A percentile compares a stretch with the other conserved stretches of the same genome.
Conservation (phyloP, 441 rosid genomes). For the Macaranga tanarius region DNA sequence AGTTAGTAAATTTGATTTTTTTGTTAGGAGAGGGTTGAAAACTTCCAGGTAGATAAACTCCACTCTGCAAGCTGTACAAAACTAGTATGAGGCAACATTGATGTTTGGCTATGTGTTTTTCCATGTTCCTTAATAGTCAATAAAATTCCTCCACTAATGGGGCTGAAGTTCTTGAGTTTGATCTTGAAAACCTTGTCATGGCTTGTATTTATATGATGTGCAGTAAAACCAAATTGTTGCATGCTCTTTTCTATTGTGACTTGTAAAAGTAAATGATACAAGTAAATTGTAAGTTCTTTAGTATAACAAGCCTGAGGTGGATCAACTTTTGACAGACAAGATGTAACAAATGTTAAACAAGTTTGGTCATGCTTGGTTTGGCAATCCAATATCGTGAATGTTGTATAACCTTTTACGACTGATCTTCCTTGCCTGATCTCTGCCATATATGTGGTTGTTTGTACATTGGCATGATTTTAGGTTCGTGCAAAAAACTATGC, state of each 20-base stretch:
- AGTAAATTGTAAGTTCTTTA: background rate
- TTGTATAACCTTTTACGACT: background rate
- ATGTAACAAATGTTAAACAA: background rate
- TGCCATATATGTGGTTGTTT: background rate
- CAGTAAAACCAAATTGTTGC: background rate
- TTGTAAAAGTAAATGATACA: too few species aligned
- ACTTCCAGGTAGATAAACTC: too few species aligned
- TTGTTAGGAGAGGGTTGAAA: background rate
- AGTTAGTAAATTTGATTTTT: too few species aligned
- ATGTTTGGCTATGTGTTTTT: background rate
- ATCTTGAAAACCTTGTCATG: background rate
- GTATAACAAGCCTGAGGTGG: background rate
- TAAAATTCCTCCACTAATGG: background rate
- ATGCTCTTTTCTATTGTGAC: background rate
- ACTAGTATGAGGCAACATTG: background rate
- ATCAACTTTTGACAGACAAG: background rate
- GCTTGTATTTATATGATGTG: background rate
- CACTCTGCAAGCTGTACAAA: background rate
- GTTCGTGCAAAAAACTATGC: background rate
- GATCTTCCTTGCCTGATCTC: background rate
- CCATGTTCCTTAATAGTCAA: background rate
- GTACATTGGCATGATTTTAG: background rate
- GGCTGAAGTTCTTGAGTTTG: background rate
- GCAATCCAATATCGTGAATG: background rate
- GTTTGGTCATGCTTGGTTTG: background rate